Conservation (phyloP, 352 stramenopile species). For the Globisporangium cederbergense region DNA sequence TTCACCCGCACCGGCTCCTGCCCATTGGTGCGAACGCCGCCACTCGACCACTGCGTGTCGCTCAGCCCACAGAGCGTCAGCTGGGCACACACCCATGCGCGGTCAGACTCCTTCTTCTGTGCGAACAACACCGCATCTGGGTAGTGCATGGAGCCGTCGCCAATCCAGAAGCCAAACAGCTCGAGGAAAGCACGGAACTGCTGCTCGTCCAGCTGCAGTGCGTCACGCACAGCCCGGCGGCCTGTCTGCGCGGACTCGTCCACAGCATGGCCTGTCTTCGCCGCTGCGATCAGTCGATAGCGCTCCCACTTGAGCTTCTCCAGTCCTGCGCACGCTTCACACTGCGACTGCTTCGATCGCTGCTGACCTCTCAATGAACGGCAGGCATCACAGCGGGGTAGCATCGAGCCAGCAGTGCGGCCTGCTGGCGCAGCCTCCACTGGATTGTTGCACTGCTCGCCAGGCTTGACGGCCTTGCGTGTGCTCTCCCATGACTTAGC, state of each 20-base stretch:
- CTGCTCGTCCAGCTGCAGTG: conserved; percentile 12
- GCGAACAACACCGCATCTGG: conserved; percentile 8
- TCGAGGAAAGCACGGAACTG: conserved; percentile 13
- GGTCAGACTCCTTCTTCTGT: conserved; percentile 3
- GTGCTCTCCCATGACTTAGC: conserved; percentile 9
- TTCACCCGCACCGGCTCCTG: conserved; percentile 5
- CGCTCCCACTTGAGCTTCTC: conserved; percentile 10
- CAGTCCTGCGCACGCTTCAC: conserved; percentile 5
- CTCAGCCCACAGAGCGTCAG: conserved; percentile 10
- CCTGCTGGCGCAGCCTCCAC: conserved; percentile 8
- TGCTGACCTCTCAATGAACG: conserved; percentile 1
- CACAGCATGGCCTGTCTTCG: conserved; percentile 9
- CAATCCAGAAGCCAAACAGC: conserved; percentile 12
- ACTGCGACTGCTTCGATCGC: conserved; percentile 3
- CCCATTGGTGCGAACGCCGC: background rate
- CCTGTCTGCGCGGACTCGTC: conserved; percentile 4
- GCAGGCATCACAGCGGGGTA: conserved; percentile 11
- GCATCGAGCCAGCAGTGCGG: conserved; percentile 11
- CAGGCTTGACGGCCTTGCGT: background rate
- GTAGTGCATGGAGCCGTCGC: background rate
- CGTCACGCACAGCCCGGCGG: background rate
- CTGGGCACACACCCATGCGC: conserved; percentile 10
- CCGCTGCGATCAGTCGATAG: conserved; percentile 15
- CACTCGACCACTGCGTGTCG: conserved; percentile 11
- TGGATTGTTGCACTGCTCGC: conserved; percentile 1